Base-by-base conservation (phyloP, 2,329 filamentous ascomycete species). In the Magnaporthiopsis rhizophila region DNA sequence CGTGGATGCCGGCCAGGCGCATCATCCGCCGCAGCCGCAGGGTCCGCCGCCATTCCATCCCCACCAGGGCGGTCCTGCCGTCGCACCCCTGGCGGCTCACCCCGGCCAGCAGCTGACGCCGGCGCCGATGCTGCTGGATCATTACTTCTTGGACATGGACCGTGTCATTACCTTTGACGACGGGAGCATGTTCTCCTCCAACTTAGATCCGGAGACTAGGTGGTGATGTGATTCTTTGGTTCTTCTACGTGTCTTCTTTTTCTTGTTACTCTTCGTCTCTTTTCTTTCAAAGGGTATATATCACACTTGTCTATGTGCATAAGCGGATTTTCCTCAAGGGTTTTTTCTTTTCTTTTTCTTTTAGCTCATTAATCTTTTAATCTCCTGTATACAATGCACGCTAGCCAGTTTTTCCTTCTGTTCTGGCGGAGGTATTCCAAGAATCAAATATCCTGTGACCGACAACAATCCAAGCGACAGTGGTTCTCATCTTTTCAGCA, bases 91-190 rank as follows among this genome's bases (percentile, higher is more conserved):
- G n/a, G n/a, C 3, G 18, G 45, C 21, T 21, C 45, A 53, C 9
- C 45, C 18, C 45, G 45, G 45, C 8, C 45, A 53, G 45, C 45
- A 53, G n/a, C 21, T 53, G 45, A 58, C 57, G 57, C 24, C 57
- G 2, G 74, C 72, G 0, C 72, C 69, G 7, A 60, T 70, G 15
- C 62, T 71, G 13, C 59, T 71, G 26, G 68, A 69, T 26, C 66
- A 68, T 58, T 63, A 67, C 38, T 71, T 70, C 50, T 36, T 70
- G 32, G 67, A 70, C 36, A 66, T 70, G 59, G 69, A 71, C 58
- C 61, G 70, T 2, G 66, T 71, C 15, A 71, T 71, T n/a, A 70
- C 66, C 15, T 67, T 70, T 30, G 65, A 67, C 32, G 67, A 69
- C 21, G 66, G 67, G 58, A 65, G 59, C 28, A 60, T 60, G 58